A percentile compares a stretch with the other conserved stretches of the same genome.
These are phyloP conservation scores for Trypanosoma congolense DNA, from an alignment of 208 protist genomes.

Conservation along the genomic window DNA sequence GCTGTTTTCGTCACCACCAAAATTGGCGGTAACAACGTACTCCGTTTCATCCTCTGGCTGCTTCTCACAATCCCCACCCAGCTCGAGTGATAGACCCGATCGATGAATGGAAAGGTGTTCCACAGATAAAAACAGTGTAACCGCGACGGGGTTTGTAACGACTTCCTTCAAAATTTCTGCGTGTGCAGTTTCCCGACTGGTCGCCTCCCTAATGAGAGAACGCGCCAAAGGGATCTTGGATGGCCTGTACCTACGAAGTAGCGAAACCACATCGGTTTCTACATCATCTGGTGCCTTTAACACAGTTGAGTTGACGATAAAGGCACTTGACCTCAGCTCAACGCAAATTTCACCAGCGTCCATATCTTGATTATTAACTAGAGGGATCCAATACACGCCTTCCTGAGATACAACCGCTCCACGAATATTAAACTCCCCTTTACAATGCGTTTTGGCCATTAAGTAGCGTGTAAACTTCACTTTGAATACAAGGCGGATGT, in stretches of 20 bases:
- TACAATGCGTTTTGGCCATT: conserved; percentile 4
- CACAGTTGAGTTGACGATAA: conserved; percentile 2
- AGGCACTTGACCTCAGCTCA: conserved; percentile 9
- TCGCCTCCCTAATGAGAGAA: conserved; percentile 7
- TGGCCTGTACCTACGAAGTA: conserved; percentile 21
- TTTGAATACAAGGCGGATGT: conserved; percentile 19
- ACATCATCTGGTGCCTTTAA: conserved; percentile 1
- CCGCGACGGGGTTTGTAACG: conserved; percentile 6
- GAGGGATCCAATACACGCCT: conserved; percentile 16
- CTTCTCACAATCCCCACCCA: neutral
- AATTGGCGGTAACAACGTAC: conserved; percentile 9
- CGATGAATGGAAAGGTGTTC: conserved; percentile 7
- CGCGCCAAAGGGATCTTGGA: conserved; percentile 11
- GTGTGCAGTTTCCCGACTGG: conserved; percentile 1
- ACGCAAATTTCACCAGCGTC: conserved; percentile 12
- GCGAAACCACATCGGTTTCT: conserved; percentile 18
- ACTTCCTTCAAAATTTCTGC: conserved; percentile 12
- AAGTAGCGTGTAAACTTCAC: conserved; percentile 18
- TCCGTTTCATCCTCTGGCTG: conserved; percentile 4
- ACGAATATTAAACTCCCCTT: conserved; percentile 17
- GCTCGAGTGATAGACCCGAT: neutral
- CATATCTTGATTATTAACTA: conserved; percentile 10
- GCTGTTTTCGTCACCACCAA: conserved; percentile 5
- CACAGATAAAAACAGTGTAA: conserved; percentile 18
- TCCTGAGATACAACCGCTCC: conserved; percentile 2